phyloP scores from a whole-genome alignment of 1,284 basidiomycete genomes.

The Trichosporon sp. region DNA sequence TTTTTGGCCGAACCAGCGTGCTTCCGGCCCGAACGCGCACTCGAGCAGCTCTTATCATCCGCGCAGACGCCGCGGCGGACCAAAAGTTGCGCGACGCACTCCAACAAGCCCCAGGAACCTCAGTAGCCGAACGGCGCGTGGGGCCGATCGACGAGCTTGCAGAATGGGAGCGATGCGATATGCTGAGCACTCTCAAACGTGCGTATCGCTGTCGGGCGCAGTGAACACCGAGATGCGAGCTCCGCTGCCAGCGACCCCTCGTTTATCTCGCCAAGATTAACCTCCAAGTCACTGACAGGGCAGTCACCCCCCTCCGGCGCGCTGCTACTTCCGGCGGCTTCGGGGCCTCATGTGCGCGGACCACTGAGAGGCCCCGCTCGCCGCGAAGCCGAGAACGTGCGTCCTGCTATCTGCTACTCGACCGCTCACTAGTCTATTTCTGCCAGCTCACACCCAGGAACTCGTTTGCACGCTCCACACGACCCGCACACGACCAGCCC shows the following conservation, averaged over 20 bases:
- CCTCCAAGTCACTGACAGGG: background rate
- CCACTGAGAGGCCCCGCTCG: background rate
- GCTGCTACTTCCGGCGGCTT: background rate
- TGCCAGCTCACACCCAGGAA: background rate
- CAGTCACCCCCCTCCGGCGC: background rate
- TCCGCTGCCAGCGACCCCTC: background rate
- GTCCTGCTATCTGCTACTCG: background rate
- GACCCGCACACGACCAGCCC: background rate
- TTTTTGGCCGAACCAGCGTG: background rate
- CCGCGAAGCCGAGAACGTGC: background rate
- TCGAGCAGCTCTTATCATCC: background rate
- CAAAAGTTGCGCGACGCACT: background rate
- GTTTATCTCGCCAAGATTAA: background rate
- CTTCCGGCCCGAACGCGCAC: background rate
- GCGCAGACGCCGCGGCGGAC: background rate
- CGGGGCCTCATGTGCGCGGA: background rate
- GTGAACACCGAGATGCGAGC: background rate
- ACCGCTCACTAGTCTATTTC: background rate
- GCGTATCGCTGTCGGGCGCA: background rate
- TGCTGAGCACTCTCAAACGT: background rate
- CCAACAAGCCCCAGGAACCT: background rate
- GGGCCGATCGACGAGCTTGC: background rate
- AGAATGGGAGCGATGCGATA: background rate
- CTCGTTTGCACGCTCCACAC: background rate
- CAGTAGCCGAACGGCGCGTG: background rate